These are phyloP conservation scores for Boletus edulis DNA, from an alignment of 768 basidiomycete species.

Conservation along the genomic window DNA sequence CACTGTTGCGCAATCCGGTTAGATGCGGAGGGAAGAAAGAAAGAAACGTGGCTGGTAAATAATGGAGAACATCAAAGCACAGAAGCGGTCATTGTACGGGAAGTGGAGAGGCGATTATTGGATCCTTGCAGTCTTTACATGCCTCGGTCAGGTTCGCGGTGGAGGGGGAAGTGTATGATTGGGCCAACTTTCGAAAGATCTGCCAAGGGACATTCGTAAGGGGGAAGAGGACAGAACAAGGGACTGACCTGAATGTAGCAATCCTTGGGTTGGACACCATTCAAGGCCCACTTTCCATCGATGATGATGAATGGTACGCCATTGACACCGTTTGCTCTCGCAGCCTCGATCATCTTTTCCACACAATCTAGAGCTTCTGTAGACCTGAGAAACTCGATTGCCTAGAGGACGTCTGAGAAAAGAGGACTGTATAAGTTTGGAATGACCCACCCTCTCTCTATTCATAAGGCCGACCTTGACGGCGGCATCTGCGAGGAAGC, in stretches of 20 bases:
- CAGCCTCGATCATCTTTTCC: slow-evolving; percentile 37
- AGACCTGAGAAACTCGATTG: slow-evolving; percentile 39
- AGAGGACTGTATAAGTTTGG: neutral
- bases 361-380: slow-evolving; percentile 41
- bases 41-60: neutral
- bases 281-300: slow-evolving; percentile 43
- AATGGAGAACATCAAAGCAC: neutral
- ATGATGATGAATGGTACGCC: slow-evolving; percentile 55
- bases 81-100: slow-evolving; percentile 20
- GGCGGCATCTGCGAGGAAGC: slow-evolving; percentile 37
- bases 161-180: slow-evolving; percentile 6
- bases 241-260: slow-evolving; percentile 37
- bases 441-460: slow-evolving; percentile 32
- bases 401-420: slow-evolving; percentile 24
- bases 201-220: slow-evolving; percentile 1
- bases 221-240: neutral
- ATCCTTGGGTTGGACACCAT: slow-evolving; percentile 43
- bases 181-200: slow-evolving; percentile 34
- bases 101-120: slow-evolving; percentile 16
- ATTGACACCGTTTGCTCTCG: slow-evolving; percentile 42
- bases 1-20: slow-evolving; percentile 16
- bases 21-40: neutral
- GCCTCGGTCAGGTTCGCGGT: slow-evolving; percentile 5
- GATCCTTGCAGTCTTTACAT: slow-evolving; percentile 23
- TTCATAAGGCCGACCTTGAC: slow-evolving; percentile 41